Conservation (phyloP, 2,329 filamentous ascomycete genomes). For the Sarocladiaceae sp. region DNA sequence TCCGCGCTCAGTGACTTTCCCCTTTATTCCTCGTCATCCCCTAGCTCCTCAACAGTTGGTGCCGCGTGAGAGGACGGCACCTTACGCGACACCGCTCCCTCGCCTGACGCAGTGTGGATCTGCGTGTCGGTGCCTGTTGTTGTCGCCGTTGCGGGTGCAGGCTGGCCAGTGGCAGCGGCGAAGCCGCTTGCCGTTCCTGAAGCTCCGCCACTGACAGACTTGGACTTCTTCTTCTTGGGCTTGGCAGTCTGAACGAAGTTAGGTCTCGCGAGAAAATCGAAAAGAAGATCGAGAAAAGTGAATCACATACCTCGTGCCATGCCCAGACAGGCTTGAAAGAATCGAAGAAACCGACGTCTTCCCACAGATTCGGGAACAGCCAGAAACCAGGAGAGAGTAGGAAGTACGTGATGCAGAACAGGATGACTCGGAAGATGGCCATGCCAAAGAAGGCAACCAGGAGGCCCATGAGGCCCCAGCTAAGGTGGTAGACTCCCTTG, state of each 20-base stretch:
- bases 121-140: constrained; percentile 53
- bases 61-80: constrained; percentile 18
- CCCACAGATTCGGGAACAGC: constrained; percentile 96
- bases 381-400: constrained; percentile 80
- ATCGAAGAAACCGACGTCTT: constrained; percentile 97
- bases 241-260: constrained; percentile 22
- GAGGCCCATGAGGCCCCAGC: constrained; percentile 85
- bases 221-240: constrained; percentile 50
- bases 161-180: constrained; percentile 46
- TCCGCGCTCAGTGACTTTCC: no score
- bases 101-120: constrained; percentile 36
- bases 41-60: constrained; percentile 47
- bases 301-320: constrained; percentile 79
- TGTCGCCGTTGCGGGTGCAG: constrained; percentile 44
- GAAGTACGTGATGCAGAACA: constrained; percentile 92
- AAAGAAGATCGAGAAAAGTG: neutral
- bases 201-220: constrained; percentile 25
- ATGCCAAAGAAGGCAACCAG: constrained; percentile 94
- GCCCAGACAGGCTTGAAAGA: constrained; percentile 95
- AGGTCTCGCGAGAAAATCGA: neutral
- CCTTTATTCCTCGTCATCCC: constrained; percentile 38
- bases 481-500: constrained; percentile 94
- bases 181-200: constrained; percentile 35
- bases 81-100: constrained; percentile 12
- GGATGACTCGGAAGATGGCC: constrained; percentile 91